A percentile compares a stretch with the other conserved stretches of the same genome.
Evolutionary conservation across 495 filamentous ascomycete genomes (phyloP).

Genomic region (Penicillium egyptiacum): DNA sequence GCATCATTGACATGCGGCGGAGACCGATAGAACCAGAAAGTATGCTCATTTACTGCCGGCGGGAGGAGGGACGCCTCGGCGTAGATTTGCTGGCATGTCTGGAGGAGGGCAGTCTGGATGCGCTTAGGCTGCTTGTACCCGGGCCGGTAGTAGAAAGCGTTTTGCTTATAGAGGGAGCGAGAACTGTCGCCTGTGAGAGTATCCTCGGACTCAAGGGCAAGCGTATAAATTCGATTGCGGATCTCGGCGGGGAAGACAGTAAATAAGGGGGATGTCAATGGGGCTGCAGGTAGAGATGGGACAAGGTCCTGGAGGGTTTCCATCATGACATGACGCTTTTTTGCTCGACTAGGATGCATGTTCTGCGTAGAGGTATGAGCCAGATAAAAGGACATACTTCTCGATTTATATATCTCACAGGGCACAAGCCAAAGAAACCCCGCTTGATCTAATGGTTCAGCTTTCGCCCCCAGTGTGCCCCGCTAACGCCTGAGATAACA

Average conservation of each 20-base stretch:
- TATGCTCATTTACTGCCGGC: conserved; percentile 19
- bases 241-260: conserved; percentile 15
- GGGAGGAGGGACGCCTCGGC: conserved; percentile 23
- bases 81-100: conserved; percentile 24
- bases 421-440: not conserved
- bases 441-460: not conserved
- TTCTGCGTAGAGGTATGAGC: not conserved
- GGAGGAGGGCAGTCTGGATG: conserved; percentile 19
- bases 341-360: not conserved
- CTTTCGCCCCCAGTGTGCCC: not conserved
- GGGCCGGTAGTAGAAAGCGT: conserved; percentile 21
- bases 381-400: not conserved
- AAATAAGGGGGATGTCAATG: conserved; percentile 14
- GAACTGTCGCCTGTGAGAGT: not conserved
- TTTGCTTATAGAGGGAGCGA: conserved; percentile 6
- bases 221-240: conserved; percentile 17
- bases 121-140: conserved; percentile 21
- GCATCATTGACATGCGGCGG: conserved; percentile 19
- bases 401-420: not conserved
- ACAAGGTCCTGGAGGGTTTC: conserved; percentile 7
- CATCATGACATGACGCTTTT: not conserved
- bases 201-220: conserved; percentile 17
- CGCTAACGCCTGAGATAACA: not conserved
- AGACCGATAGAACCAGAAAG: conserved; percentile 21
- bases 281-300: conserved; percentile 8